Conservation (phyloP, 331 rosid species). For the Quercus tomentella region DNA sequence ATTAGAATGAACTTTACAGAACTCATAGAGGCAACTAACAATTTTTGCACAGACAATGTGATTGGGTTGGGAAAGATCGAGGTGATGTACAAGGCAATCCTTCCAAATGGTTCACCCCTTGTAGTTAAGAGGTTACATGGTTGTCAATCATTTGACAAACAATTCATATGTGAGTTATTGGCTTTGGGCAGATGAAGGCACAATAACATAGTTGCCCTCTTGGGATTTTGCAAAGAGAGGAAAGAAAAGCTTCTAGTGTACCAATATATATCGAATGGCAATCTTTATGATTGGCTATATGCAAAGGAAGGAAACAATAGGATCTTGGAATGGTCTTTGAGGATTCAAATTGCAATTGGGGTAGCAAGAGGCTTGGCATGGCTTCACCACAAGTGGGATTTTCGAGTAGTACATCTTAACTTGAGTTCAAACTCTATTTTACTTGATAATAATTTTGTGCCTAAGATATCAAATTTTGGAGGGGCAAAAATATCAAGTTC, state of each 20-base stretch:
- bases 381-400: conserved; percentile 23
- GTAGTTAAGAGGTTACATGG: conserved; percentile 35
- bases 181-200: conserved; percentile 21
- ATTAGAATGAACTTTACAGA: conserved; percentile 17
- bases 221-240: conserved; percentile 33
- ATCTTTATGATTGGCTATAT: conserved; percentile 26
- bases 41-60: conserved; percentile 17
- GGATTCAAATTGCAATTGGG: conserved; percentile 1
- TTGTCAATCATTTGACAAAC: conserved; percentile 11
- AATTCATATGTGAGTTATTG: conserved; percentile 26
- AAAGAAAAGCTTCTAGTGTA: conserved; percentile 35
- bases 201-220: conserved; percentile 23
- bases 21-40: conserved; percentile 23
- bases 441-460: conserved; percentile 21
- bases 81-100: conserved; percentile 37
- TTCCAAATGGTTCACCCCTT: conserved; percentile 23
- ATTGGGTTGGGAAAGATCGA: conserved; percentile 40
- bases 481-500: conserved; percentile 8
- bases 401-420: conserved; percentile 19
- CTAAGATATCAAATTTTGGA: conserved; percentile 26
- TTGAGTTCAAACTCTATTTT: conserved; percentile 21
- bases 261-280: conserved; percentile 37
- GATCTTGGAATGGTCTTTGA: conserved; percentile 6
- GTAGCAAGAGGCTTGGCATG: conserved; percentile 26
- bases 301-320: neutral